phyloP scores from a whole-genome alignment of 2,329 filamentous ascomycete species.

The Rhynchosporium graminicola region DNA sequence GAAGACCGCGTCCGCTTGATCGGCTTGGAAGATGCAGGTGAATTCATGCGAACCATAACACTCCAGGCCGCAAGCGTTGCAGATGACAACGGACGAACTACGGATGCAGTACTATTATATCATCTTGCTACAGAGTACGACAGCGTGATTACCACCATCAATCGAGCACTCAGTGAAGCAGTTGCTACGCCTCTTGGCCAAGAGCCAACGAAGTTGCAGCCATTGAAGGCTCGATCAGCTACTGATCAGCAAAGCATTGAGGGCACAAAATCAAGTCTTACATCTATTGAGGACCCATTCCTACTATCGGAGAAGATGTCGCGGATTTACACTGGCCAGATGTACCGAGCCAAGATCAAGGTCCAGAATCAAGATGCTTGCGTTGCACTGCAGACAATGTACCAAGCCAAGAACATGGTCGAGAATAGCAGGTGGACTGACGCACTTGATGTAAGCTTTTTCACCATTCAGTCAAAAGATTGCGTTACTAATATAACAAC shows the following conservation, averaged over 20 bases:
- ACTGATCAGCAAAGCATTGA: conserved; percentile 20
- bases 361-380: conserved; percentile 58
- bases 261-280: conserved; percentile 58
- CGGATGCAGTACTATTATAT: conserved; percentile 91
- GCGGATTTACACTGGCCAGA: conserved; percentile 59
- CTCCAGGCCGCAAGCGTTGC: conserved; percentile 88
- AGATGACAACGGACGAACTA: conserved; percentile 89
- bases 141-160: conserved; percentile 87
- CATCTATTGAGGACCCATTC: conserved; percentile 67
- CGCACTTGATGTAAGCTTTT: conserved; percentile 65
- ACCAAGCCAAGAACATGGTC: conserved; percentile 59
- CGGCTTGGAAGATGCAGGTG: conserved; percentile 73
- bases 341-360: conserved; percentile 62
- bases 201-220: conserved; percentile 68
- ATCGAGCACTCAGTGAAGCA: conserved; percentile 85
- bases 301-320: conserved; percentile 64
- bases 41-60: conserved; percentile 90
- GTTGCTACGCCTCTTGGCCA: conserved; percentile 85
- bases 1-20: conserved; percentile 84
- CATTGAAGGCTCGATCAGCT: conserved; percentile 46
- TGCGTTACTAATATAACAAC: conserved; percentile 31
- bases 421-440: conserved; percentile 59
- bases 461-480: conserved; percentile 5
- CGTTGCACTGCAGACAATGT: conserved; percentile 60
- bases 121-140: conserved; percentile 95